A percentile compares a stretch with the other conserved stretches of the same genome.
phyloP scores from a whole-genome alignment of 208 protist genomes.

The Leishmania braziliensis region DNA sequence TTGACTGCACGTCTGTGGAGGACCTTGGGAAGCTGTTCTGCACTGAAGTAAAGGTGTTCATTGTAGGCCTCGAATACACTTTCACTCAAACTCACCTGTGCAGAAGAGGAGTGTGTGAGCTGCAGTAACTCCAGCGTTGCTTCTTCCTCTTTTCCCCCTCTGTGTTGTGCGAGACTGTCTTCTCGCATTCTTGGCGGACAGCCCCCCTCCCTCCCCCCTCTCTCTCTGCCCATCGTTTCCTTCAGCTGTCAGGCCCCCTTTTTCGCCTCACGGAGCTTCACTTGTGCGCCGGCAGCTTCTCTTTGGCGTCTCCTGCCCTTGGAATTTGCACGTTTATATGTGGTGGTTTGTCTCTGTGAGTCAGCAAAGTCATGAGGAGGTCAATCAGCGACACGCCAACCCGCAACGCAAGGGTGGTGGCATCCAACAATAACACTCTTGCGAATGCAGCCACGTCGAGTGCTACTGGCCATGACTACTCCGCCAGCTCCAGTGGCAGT shows the following conservation, averaged over 20 bases:
- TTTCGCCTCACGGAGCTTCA: background rate
- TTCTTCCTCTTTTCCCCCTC: background rate
- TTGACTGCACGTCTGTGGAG: background rate
- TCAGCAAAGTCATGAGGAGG: slow-evolving; percentile 10
- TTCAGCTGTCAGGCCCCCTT: background rate
- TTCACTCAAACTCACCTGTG: background rate
- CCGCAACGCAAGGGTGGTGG: slow-evolving; percentile 4
- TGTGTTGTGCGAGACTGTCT: background rate
- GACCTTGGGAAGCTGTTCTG: background rate
- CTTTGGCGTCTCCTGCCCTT: slow-evolving; percentile 4
- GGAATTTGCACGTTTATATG: background rate
- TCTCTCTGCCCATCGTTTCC: background rate
- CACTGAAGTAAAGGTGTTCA: background rate
- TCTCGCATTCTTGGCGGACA: background rate
- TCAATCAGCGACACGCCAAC: slow-evolving; percentile 18
- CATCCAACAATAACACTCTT: slow-evolving; percentile 10
- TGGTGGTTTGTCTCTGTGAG: background rate
- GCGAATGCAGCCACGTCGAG: slow-evolving; percentile 12
- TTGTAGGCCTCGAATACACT: background rate
- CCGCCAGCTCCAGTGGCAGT: slow-evolving; percentile 26
- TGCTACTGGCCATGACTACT: slow-evolving; percentile 9
- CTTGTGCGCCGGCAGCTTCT: background rate
- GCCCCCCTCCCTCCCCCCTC: background rate
- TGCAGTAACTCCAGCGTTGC: background rate
- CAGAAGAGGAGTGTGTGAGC: background rate